phyloP scores from a whole-genome alignment of 2,329 filamentous ascomycete genomes.

The Podosphaera fusca region DNA sequence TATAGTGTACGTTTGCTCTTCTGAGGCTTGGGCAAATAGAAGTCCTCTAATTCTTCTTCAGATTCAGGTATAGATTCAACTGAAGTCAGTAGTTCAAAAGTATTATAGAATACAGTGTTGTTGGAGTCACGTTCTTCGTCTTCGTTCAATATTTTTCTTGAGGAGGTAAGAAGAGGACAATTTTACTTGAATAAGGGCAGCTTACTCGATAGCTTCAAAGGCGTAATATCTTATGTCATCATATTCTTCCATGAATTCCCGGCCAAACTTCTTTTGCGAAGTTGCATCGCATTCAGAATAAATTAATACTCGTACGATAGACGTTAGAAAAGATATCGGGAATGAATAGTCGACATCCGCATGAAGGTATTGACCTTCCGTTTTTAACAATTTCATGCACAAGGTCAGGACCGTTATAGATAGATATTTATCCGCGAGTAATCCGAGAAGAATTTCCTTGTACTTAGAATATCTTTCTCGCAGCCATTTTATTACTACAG shows the following conservation, averaged over 20 bases:
- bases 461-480: conserved; percentile 53
- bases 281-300: conserved; percentile 30
- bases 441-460: conserved; percentile 33
- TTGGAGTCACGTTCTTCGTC: conserved; percentile 10
- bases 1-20: conserved; percentile 44
- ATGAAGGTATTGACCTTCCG: conserved; percentile 43
- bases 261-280: conserved; percentile 47
- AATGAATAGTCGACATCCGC: conserved; percentile 42
- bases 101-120: conserved; percentile 25
- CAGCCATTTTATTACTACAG: conserved; percentile 55
- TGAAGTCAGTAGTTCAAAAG: conserved; percentile 37
- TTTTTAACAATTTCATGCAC: conserved; percentile 65
- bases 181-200: conserved; percentile 16
- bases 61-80: conserved; percentile 50
- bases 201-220: conserved; percentile 50
- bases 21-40: conserved; percentile 40
- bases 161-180: conserved; percentile 4
- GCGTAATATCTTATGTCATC: conserved; percentile 74
- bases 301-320: conserved; percentile 40
- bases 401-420: conserved; percentile 53
- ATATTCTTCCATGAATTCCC: conserved; percentile 56
- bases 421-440: conserved; percentile 38
- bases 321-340: conserved; percentile 40
- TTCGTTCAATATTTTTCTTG: conserved; percentile 17
- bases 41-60: conserved; percentile 41